Percentiles rank a stretch among this genome's conserved stretches.
phyloP scores from a whole-genome alignment of 352 stramenopile genomes.

The Thraustochytrium sp. region DNA sequence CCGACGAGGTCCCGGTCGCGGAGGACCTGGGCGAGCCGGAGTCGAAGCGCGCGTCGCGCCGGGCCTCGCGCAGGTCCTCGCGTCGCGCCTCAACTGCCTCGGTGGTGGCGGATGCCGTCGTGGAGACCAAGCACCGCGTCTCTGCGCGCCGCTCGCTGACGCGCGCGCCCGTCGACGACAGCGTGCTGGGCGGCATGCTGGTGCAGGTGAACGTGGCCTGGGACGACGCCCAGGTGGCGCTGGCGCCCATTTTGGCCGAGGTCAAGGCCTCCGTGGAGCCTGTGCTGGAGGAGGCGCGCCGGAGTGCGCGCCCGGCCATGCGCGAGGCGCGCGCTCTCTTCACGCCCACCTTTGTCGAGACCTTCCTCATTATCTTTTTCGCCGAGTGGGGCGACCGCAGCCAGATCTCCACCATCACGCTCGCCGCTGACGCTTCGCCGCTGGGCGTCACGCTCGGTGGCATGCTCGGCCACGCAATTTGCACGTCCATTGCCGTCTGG shows the following conservation, averaged over 20 bases:
- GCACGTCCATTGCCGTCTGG: constrained; percentile 91
- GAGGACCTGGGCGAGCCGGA: neutral
- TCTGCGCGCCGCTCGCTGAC: neutral
- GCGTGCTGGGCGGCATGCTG: neutral
- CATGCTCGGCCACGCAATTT: constrained; percentile 93
- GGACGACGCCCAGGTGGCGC: neutral
- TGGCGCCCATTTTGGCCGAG: neutral
- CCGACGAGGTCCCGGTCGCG: neutral
- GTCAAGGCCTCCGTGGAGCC: neutral
- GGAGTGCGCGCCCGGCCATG: neutral
- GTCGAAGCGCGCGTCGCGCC: neutral
- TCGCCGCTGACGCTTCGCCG: constrained; percentile 87
- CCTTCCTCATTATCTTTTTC: constrained; percentile 95
- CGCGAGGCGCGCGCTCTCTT: neutral
- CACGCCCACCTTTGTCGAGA: constrained; percentile 63
- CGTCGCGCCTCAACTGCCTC: neutral
- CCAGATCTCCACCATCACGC: constrained; percentile 96
- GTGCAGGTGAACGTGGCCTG: neutral
- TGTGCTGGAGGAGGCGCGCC: neutral
- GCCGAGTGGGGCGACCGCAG: constrained; percentile 97
- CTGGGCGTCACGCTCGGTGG: constrained; percentile 76
- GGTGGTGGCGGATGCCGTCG: neutral
- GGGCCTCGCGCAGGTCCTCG: neutral
- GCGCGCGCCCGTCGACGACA: neutral
- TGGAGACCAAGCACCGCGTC: neutral